These are phyloP conservation scores for Actinomortierella ambigua DNA, from an alignment of 371 early-diverging fungal genomes.

Conservation along the genomic window DNA sequence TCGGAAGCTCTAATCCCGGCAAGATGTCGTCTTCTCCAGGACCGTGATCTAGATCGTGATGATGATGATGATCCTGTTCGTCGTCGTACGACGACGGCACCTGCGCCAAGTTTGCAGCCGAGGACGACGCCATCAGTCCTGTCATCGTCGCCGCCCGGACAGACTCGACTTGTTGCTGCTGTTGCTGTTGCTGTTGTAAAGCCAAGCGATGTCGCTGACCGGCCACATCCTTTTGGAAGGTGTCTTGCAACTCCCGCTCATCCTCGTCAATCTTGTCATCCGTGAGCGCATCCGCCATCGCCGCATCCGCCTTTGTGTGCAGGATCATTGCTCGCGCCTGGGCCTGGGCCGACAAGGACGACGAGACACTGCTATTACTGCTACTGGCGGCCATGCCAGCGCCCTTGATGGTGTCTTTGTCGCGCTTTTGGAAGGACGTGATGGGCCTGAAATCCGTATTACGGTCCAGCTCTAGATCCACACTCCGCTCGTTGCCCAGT, in stretches of 20 bases:
- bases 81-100: too few relatives aligned
- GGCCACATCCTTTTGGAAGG: conserved; percentile 13
- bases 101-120: too few relatives aligned
- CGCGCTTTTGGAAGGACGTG: conserved; percentile 19
- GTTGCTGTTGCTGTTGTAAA: not conserved
- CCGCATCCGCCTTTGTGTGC: conserved; percentile 28
- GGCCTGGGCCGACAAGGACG: not conserved
- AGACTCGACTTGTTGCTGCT: conserved; percentile 11
- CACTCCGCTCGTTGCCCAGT: conserved; percentile 71
- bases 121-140: conserved; percentile 1
- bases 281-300: conserved; percentile 35
- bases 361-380: conserved; percentile 6
- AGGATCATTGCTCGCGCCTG: conserved; percentile 16
- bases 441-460: conserved; percentile 69
- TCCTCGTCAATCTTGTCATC: conserved; percentile 13
- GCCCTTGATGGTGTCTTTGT: conserved; percentile 5
- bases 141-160: conserved; percentile 20
- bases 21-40: too few relatives aligned
- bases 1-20: too few relatives aligned
- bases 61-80: too few relatives aligned
- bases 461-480: conserved; percentile 86
- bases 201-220: too few relatives aligned
- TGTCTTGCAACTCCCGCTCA: conserved; percentile 39
- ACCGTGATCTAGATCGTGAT: too few relatives aligned
- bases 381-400: not conserved